Percentiles rank a stretch among this genome's conserved stretches.
Conservation (phyloP, 768 basidiomycete genomes). For the Mycena albidolilacea region DNA sequence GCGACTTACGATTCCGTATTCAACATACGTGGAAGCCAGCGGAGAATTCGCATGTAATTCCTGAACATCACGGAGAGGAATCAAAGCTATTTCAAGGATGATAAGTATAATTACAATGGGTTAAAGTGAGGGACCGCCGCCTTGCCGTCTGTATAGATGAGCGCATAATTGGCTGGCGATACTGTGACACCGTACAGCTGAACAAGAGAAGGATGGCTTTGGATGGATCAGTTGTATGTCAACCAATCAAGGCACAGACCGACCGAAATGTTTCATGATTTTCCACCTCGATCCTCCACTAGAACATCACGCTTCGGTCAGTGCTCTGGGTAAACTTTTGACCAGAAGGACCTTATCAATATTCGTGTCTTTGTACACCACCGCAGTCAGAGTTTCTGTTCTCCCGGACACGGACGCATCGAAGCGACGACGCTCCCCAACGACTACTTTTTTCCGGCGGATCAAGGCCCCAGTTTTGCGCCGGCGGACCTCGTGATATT, state of each 20-base stretch:
- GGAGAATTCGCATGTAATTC: neutral
- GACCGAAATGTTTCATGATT: conserved; percentile 23
- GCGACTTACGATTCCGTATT: conserved; percentile 8
- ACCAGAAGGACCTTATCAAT: neutral
- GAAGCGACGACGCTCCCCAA: neutral
- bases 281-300: conserved; percentile 4
- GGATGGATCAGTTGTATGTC: neutral
- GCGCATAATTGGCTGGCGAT: neutral
- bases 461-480: neutral
- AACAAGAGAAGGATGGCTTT: conserved; percentile 17
- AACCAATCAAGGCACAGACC: neutral
- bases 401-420: neutral
- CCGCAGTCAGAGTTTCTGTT: neutral
- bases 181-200: conserved; percentile 11
- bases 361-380: neutral
- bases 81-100: neutral
- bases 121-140: too few species aligned
- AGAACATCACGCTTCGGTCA: neutral
- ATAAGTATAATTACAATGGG: too few species aligned
- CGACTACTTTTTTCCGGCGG: neutral
- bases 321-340: neutral
- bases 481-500: conserved; percentile 1
- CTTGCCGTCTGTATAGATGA: conserved; percentile 10
- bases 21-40: neutral
- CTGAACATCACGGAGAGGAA: conserved; percentile 1